Conservation (phyloP, 2,329 filamentous ascomycete genomes). For the Aspergillus cejpii region DNA sequence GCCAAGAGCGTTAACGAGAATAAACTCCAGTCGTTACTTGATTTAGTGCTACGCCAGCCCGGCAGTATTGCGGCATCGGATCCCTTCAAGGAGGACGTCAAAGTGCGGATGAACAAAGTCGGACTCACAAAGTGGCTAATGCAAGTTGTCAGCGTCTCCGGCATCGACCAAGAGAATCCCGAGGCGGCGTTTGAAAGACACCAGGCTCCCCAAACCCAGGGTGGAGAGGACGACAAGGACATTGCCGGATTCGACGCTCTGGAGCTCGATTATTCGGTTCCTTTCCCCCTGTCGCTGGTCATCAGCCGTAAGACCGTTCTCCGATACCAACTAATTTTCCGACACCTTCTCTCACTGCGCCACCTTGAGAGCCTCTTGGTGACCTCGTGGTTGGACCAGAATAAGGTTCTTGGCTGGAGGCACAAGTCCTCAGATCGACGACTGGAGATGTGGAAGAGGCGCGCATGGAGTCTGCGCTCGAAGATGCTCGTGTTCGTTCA, state of each 20-base stretch:
- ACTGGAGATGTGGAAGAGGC: slow-evolving; percentile 86
- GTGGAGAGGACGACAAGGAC: slow-evolving; percentile 67
- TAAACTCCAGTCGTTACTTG: slow-evolving; percentile 92
- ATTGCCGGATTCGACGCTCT: slow-evolving; percentile 87
- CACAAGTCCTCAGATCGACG: slow-evolving; percentile 66
- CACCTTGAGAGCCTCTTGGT: slow-evolving; percentile 84
- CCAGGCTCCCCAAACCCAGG: slow-evolving; percentile 61
- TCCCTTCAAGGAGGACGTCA: slow-evolving; percentile 97
- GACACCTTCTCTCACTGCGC: slow-evolving; percentile 81
- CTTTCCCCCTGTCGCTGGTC: slow-evolving; percentile 90
- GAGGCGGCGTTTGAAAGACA: slow-evolving; percentile 61
- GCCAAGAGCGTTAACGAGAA: slow-evolving; percentile 82
- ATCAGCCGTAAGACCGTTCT: slow-evolving; percentile 96
- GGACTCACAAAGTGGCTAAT: slow-evolving; percentile 90
- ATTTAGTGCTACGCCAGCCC: slow-evolving; percentile 90
- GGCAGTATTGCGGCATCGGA: slow-evolving; percentile 90
- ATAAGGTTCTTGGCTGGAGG: slow-evolving; percentile 71
- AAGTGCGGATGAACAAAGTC: slow-evolving; percentile 93
- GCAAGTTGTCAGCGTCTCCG: slow-evolving; percentile 92
- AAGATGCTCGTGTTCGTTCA: slow-evolving; percentile 97
- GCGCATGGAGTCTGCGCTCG: slow-evolving; percentile 83
- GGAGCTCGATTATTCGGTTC: slow-evolving; percentile 88
- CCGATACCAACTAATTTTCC: slow-evolving; percentile 91
- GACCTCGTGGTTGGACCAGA: slow-evolving; percentile 84
- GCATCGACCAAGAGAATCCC: slow-evolving; percentile 75